These are phyloP conservation scores for Hypoxylon sp. DNA, from an alignment of 2,329 filamentous ascomycete genomes.

Conservation along the genomic window DNA sequence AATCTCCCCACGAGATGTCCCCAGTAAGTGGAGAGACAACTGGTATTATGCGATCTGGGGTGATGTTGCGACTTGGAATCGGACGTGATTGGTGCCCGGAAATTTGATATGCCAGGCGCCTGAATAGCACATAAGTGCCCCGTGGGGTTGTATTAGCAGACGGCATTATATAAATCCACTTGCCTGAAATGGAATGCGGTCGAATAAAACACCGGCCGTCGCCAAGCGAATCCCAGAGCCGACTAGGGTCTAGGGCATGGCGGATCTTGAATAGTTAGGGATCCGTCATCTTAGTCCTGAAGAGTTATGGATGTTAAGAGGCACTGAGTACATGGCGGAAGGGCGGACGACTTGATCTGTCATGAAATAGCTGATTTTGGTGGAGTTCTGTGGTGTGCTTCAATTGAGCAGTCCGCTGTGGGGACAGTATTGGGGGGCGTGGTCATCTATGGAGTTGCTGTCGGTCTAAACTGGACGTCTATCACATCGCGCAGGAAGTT, in stretches of 20 bases:
- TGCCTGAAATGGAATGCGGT: slow-evolving; percentile 30
- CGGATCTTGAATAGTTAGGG: neutral
- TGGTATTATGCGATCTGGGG: slow-evolving; percentile 23
- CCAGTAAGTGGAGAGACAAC: slow-evolving; percentile 9
- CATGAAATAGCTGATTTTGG: neutral
- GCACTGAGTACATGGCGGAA: neutral
- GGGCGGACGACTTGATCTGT: neutral
- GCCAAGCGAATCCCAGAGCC: slow-evolving; percentile 20
- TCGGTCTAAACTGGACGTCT: neutral
- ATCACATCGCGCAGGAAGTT: neutral
- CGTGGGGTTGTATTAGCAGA: neutral
- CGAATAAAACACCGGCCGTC: slow-evolving; percentile 19
- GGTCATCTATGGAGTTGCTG: neutral
- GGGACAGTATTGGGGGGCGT: neutral
- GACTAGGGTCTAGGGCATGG: slow-evolving; percentile 3
- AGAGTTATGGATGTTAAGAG: neutral
- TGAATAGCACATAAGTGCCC: neutral
- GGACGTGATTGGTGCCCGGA: slow-evolving; percentile 22
- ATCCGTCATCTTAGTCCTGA: slow-evolving; percentile 2
- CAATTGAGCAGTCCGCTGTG: slow-evolving; percentile 12
- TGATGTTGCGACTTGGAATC: slow-evolving; percentile 19
- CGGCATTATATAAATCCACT: slow-evolving; percentile 37
- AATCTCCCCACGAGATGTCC: slow-evolving; percentile 22
- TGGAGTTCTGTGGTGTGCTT: slow-evolving; percentile 12
- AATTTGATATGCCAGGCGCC: slow-evolving; percentile 25